Evolutionary conservation across 2,329 filamentous ascomycete species (phyloP), one percentile per base, ranked within the genome.

Genomic region (Diaporthe batatas): DNA sequence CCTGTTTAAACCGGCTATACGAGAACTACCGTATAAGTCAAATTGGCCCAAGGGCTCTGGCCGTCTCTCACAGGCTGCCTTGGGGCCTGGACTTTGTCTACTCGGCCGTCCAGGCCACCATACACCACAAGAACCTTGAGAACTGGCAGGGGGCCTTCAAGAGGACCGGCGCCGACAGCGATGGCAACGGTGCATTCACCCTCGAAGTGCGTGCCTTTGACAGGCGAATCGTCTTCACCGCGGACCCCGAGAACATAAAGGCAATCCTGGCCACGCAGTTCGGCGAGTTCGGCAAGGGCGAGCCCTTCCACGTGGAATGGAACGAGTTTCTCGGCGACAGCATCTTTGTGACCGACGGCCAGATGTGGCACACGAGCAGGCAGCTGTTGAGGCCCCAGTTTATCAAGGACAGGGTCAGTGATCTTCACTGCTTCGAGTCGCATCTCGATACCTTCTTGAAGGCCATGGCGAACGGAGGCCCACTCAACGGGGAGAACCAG

Each of bases 221-320:
- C 62, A 80, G 83, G 62, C 89, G 93, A n/a, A 81, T 92, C 29
- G 81, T 97, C 73, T 87, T 96, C 78, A 98, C 95, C 0, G 89
- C 89, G 6, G 94, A 98, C 76, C 93, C 93, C 0, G 94, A 97
- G 78, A 98, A 98, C 79, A 93, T 97, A 84, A 97, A 98, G 81
- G 94, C 95, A 7, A 88, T 98, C 29, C 86, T 98, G n/a, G 93
- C 95, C 0, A 93, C 92, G 1, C 94, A 98, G 79, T 98, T 98
- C 79, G 83, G 84, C 53, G 93, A 97, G 79, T 98, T 91, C 79
- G 95, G 95, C 77, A 95, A 98, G 80, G 94, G 95, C 8, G 83
- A 90, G 75, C 82, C 86, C 29, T 97, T 97, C 83, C 92, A 95
- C 77, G 77, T 82, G 11, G 92, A 95, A 68, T 97, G 93, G 92